Base-by-base conservation (phyloP, 2,329 filamentous ascomycete species). In the Thelonectria olida region DNA sequence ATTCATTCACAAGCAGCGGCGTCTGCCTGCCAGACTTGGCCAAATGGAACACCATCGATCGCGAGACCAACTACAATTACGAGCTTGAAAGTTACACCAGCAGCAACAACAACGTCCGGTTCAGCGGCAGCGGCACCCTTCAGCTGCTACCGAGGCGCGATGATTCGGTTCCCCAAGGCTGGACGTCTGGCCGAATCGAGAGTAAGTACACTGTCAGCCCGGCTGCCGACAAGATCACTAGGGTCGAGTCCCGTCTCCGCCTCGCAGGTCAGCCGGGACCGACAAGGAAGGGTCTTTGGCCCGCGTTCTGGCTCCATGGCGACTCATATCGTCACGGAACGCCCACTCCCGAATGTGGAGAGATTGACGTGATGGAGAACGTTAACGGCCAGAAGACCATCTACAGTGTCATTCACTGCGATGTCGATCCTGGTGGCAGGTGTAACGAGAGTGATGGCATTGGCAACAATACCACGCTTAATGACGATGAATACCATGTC, bases 301-400 rank as follows among this genome's bases (percentile, higher is more conserved):
- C 85, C 0, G 85, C 85, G 0, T 87, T 87, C 67, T 88, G 84
- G 85, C 76, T 86, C 62, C 76, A 87, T 10, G 85, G 85, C 38
- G 78, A 85, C 49, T 72, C 79, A 7, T 75, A 82, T 54, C 80
- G 82, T 20, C 75, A 79, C 36, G 83, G 83, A 6, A 79, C 76
- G 1, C 27, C 66, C 13, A 88, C 85, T 85, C 85, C 85, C 0
- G 52, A 59, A 7, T 83, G 82, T 58, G 85, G 85, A 61, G 85
- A 88, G 77, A 75, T 88, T 49, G 85, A 88, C 69, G 82, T 87
- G 64, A 78, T 88, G 72, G 85, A 88, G 77, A 81, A 80, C 55
- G 73, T 86, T 67, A 84, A 86, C 72, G 85, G 85, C 7, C 53
- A 76, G 31, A 73, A 73, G 4, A 78, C 74, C 1, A 84, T 75